Percentiles rank a stretch among this genome's conserved stretches.
These are phyloP conservation scores for Stramenopiles sp. DNA, from an alignment of 352 stramenopile species.

Conservation along the genomic window DNA sequence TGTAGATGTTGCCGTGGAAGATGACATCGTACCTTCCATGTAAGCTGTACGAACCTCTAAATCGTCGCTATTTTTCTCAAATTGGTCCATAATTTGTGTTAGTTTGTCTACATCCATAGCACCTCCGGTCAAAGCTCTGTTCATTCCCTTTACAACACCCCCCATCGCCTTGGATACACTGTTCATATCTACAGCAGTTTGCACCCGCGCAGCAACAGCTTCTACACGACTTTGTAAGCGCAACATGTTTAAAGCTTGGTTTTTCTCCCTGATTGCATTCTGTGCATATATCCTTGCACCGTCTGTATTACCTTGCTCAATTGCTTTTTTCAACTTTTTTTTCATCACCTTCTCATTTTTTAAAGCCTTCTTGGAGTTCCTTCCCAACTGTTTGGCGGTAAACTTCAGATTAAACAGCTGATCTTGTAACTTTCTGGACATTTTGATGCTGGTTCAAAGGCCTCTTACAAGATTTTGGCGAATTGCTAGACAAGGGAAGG, in stretches of 20 bases:
- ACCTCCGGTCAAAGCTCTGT: constrained; percentile 77
- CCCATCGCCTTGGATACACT: constrained; percentile 78
- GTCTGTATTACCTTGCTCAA: constrained; percentile 85
- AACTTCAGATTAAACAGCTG: constrained; percentile 64
- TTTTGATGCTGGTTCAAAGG: no score
- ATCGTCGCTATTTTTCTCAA: constrained; percentile 96
- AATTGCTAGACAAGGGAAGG: no score
- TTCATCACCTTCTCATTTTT: constrained; percentile 86
- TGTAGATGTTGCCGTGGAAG: constrained; percentile 74
- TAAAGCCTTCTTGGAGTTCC: constrained; percentile 86
- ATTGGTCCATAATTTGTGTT: constrained; percentile 81
- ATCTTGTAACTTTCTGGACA: constrained; percentile 12
- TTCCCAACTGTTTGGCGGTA: constrained; percentile 59
- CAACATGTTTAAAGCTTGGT: constrained; percentile 79
- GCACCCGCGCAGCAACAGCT: constrained; percentile 75
- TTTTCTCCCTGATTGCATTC: constrained; percentile 59
- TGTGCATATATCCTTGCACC: constrained; percentile 90
- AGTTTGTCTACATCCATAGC: constrained; percentile 88
- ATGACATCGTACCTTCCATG: constrained; percentile 93
- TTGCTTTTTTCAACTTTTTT: constrained; percentile 83
- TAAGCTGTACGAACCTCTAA: constrained; percentile 91
- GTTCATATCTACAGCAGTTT: constrained; percentile 87
- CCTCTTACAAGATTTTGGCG: no score
- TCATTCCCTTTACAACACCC: constrained; percentile 86
- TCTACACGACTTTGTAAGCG: constrained; percentile 83